phyloP scores from a whole-genome alignment of 108 stramenopile species.

The Epithemia pelagica region DNA sequence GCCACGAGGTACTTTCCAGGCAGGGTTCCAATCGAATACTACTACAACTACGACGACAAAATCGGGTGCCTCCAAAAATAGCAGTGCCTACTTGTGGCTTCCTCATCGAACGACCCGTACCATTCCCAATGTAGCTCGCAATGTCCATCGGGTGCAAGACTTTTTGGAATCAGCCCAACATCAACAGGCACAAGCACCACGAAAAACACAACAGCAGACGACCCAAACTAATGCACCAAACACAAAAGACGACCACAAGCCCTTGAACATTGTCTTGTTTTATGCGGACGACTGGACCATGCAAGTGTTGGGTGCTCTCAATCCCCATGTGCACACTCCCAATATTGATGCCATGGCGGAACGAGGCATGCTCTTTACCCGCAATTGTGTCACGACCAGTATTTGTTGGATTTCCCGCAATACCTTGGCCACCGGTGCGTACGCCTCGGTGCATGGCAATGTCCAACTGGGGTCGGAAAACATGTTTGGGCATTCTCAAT shows the following conservation, averaged over 20 bases:
- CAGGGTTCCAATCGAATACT: not conserved
- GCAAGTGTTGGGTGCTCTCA: constrained; percentile 30
- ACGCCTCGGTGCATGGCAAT: constrained; percentile 42
- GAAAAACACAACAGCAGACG: not conserved
- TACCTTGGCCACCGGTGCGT: constrained; percentile 64
- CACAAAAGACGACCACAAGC: constrained; percentile 20
- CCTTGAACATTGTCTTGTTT: constrained; percentile 45
- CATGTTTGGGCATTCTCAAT: constrained; percentile 13
- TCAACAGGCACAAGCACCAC: not conserved
- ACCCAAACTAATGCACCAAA: constrained; percentile 8
- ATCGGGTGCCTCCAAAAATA: not conserved
- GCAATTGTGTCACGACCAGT: constrained; percentile 78
- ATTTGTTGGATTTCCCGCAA: constrained; percentile 75
- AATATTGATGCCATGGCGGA: constrained; percentile 64
- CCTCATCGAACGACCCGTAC: not conserved
- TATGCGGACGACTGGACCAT: constrained; percentile 58
- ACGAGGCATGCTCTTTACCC: constrained; percentile 61
- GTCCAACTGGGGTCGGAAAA: not conserved
- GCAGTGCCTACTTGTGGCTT: not conserved
- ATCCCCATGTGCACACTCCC: constrained; percentile 39
- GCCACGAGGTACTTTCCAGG: too few relatives aligned
- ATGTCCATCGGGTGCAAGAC: not conserved
- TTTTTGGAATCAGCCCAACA: not conserved
- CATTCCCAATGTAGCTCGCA: not conserved
- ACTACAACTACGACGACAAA: not conserved